Evolutionary conservation across 2,329 filamentous ascomycete genomes (phyloP), one percentile per base, ranked within the genome.

Genomic region (Botrytis deweyae): DNA sequence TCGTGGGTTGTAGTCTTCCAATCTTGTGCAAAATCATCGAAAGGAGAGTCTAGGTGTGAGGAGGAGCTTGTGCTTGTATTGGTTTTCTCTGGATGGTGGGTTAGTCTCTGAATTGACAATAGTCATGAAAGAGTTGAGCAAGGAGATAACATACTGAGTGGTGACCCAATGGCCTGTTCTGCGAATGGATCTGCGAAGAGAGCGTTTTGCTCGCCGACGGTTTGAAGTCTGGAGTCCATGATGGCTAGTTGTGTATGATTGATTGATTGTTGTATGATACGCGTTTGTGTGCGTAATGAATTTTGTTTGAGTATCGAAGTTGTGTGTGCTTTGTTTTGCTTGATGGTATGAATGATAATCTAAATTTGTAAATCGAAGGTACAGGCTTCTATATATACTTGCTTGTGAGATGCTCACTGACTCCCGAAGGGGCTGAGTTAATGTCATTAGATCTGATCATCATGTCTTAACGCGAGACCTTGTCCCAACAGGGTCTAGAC

Each of bases 21-120:
- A 9, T 73, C 72, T 73, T 73, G 72, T n/a, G 62, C 65, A 38
- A 63, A 73, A 9, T 73, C 72, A 69, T 69, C 71, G 52, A 72
- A 72, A n/a, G 71, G 63, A 42, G 71, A 61, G 3, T 72, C 71
- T 16, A 68, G 12, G 3, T 68, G 29, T 22, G 38, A 3, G 14
- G 71, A 72, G 42, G 52, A 14, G 3, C 29, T 61, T 44, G 40
- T 20, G 7, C 29, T 61, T 44, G 71, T 68, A 2, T 33, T 46
- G 38, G 40, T 40, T 52, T 69, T 72, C 20, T 72, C 71, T 72
- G 25, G 10, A 38, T 5, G 1, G 1, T 9, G 12, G 10, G 14
- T 69, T 69, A 69, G 49, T 16, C 16, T 42, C 12, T 58, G n/a
- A 16, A 33, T 25, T 58, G 36, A 58, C 22, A 6, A 42, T 58